Conservation (phyloP, 2,329 filamentous ascomycete species). For the Mollisia scopiformis region DNA sequence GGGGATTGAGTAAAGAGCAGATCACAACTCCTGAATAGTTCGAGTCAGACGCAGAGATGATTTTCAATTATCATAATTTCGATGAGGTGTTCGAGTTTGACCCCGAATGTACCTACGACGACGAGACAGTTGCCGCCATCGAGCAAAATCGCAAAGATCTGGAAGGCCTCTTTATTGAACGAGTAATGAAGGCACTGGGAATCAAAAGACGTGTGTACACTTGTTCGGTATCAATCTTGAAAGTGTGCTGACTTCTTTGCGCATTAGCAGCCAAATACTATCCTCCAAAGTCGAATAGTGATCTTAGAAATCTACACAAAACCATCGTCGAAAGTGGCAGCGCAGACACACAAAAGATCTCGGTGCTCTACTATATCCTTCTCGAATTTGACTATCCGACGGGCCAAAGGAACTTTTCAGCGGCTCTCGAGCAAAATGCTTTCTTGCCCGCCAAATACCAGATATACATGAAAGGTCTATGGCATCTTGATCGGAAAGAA, state of each 20-base stretch:
- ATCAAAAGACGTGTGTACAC: conserved; percentile 64
- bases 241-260: not conserved
- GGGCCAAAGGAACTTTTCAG: conserved; percentile 47
- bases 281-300: conserved; percentile 71
- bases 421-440: conserved; percentile 61
- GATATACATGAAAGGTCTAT: conserved; percentile 80
- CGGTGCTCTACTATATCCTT: conserved; percentile 81
- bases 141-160: conserved; percentile 67
- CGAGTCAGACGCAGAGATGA: conserved; percentile 44
- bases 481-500: conserved; percentile 75
- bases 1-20: no score
- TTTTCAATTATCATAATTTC: conserved; percentile 66
- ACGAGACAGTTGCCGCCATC: conserved; percentile 63
- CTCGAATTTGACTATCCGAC: conserved; percentile 65
- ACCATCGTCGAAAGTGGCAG: conserved; percentile 68
- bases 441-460: conserved; percentile 77
- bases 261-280: conserved; percentile 63
- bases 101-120: conserved; percentile 63
- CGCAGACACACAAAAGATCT: conserved; percentile 77
- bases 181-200: conserved; percentile 70
- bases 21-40: no score
- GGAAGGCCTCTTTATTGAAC: conserved; percentile 79
- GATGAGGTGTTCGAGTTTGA: conserved; percentile 68
- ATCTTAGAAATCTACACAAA: conserved; percentile 70
- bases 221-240: not conserved